Conservation (phyloP, 2,329 filamentous ascomycete genomes). For the Colletotrichum gigasporum region DNA sequence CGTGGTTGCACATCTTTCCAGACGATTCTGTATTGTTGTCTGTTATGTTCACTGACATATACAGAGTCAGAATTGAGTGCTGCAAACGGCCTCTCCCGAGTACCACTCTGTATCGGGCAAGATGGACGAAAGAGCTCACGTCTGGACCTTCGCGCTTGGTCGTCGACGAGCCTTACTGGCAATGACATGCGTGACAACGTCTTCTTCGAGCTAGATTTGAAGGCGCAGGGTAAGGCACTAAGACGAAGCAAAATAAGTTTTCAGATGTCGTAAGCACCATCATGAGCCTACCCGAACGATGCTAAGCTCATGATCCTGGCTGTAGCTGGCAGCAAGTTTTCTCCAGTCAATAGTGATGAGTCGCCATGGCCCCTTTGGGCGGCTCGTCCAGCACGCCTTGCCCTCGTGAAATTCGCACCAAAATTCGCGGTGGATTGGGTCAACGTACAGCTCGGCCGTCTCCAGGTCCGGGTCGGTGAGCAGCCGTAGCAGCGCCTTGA, state of each 20-base stretch:
- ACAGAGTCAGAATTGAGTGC: too few relatives aligned
- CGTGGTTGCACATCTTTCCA: too few relatives aligned
- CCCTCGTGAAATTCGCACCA: constrained; percentile 54
- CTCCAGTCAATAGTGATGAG: constrained; percentile 44
- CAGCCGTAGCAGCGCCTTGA: constrained; percentile 47
- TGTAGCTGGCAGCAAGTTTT: constrained; percentile 35
- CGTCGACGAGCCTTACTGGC: too few relatives aligned
- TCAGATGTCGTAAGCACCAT: background rate
- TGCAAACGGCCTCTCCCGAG: too few relatives aligned
- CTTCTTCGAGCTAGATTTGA: too few relatives aligned
- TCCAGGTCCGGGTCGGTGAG: constrained; percentile 56
- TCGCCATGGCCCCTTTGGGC: constrained; percentile 25
- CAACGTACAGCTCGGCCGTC: constrained; percentile 48
- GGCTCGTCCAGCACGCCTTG: constrained; percentile 28
- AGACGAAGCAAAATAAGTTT: background rate
- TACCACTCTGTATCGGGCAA: too few relatives aligned
- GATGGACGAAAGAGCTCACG: too few relatives aligned
- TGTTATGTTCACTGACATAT: too few relatives aligned
- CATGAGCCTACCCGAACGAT: constrained; percentile 27
- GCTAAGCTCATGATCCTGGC: constrained; percentile 34
- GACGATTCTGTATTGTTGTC: too few relatives aligned
- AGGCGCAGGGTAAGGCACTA: too few relatives aligned
- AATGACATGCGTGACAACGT: too few relatives aligned
- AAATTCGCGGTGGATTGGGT: constrained; percentile 44
- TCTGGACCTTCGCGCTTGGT: too few relatives aligned